Evolutionary conservation across 352 stramenopile species (phyloP), one percentile per base, ranked within the genome.

Genomic region (Globisporangium parvum): DNA sequence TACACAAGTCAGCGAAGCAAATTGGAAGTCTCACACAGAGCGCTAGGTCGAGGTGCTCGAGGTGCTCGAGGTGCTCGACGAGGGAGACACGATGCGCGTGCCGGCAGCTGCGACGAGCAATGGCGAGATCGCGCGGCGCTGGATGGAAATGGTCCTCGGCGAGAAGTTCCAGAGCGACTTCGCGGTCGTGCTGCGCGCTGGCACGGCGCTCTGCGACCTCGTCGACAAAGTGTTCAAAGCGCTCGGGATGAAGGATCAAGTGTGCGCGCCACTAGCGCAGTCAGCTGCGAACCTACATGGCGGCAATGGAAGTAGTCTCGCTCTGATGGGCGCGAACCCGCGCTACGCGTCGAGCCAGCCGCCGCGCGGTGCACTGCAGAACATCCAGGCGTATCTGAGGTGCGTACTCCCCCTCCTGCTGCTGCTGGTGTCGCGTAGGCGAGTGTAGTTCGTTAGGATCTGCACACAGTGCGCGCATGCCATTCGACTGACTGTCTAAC

Each of bases 71-170:
- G 17, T 45, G 40, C 40, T 48, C n/a, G 42, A 48, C 24, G 14
- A 44, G 11, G 9, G 12, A 46, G 18, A 17, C n/a, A 41, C 24
- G 44, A 65, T 65, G 65, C 64, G 78, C 20, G 71, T 70, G 51
- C 63, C 73, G 50, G 68, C 68, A 57, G 67, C 74, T 46, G n/a
- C 55, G 41, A 65, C 61, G 60, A 73, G 75, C 55, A 78, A 78
- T 56, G 70, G 74, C 49, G 79, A 88, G 55, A 85, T 93, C 63
- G 82, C 85, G 41, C 76, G 78, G 55, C 78, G 82, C 47, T 95
- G 85, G 85, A 88, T 95, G 62, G 85, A 92, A 57, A 93, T 95
- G 85, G 83, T 95, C 55, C 73, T 93, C 20, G 79, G 80, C 41
- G 82, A 93, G 48, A 91, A 89, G 65, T 77, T 88, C 37, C 35